Conservation (phyloP, 306 rosid genomes). For the Trifolium dubium region DNA sequence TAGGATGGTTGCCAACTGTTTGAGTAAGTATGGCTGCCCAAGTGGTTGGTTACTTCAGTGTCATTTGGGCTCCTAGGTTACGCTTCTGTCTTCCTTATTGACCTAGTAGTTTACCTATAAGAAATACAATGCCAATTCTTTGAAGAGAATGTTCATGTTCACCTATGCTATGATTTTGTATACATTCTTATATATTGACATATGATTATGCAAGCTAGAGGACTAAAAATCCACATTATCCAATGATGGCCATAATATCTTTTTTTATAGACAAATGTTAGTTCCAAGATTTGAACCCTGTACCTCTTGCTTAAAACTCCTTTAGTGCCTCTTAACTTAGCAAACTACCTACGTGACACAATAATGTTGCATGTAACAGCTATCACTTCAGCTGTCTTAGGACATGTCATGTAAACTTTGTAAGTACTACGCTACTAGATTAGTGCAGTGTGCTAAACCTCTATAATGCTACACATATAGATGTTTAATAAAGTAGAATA, state of each 20-base stretch:
- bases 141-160: too few species aligned
- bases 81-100: background rate
- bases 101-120: slow-evolving; percentile 3
- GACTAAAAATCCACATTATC: slow-evolving; percentile 12
- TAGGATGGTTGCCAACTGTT: slow-evolving; percentile 1
- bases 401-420: background rate
- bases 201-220: slow-evolving; percentile 21
- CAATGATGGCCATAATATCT: background rate
- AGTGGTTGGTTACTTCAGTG: background rate
- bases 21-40: slow-evolving; percentile 8
- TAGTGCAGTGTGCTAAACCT: background rate
- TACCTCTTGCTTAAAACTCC: background rate
- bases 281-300: background rate
- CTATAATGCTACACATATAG: background rate
- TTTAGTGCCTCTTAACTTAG: background rate
- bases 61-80: background rate
- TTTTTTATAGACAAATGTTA: background rate
- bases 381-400: background rate
- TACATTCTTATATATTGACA: background rate
- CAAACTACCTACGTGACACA: background rate
- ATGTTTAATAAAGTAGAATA: background rate
- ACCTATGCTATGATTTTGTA: too few species aligned
- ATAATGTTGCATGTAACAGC: background rate
- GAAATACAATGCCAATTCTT: background rate
- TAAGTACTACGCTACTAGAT: slow-evolving; percentile 1